Evolutionary conservation across 352 stramenopile species (phyloP).

Genomic region (Phytophthora ohioensis): DNA sequence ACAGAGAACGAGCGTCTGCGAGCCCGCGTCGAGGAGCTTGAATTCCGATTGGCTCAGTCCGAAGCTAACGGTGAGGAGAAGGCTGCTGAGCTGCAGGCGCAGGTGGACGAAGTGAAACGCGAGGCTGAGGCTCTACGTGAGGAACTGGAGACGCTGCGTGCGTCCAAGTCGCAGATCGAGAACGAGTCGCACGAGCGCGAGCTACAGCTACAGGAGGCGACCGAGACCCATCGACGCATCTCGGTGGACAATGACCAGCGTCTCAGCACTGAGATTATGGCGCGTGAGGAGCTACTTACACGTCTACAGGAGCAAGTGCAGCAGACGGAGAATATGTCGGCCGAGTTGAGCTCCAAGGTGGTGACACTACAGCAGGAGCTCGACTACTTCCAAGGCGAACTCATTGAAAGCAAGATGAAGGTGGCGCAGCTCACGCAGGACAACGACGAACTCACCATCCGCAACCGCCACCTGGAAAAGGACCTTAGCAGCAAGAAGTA

Average conservation of each 20-base stretch:
- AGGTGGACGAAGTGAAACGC: conserved; percentile 60
- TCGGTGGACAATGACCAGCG: conserved; percentile 55
- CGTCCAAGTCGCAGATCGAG: conserved; percentile 59
- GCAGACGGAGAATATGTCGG: conserved; percentile 42
- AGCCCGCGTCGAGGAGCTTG: conserved; percentile 66
- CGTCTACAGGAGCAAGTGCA: conserved; percentile 51
- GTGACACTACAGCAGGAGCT: conserved; percentile 77
- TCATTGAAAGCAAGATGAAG: conserved; percentile 89
- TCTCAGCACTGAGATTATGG: conserved; percentile 52
- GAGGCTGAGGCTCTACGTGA: conserved; percentile 57
- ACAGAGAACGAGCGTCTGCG: conserved; percentile 67
- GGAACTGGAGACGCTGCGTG: conserved; percentile 57
- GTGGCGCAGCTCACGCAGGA: conserved; percentile 75
- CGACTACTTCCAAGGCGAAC: conserved; percentile 83
- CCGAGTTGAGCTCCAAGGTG: conserved; percentile 47
- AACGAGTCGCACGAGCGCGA: conserved; percentile 59
- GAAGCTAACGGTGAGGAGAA: conserved; percentile 50
- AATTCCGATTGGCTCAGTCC: conserved; percentile 50
- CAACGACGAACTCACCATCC: conserved; percentile 73
- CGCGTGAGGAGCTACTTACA: conserved; percentile 60
- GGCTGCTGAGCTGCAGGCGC: conserved; percentile 55
- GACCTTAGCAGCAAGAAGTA: conserved; percentile 42
- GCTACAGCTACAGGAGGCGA: conserved; percentile 49
- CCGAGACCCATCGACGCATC: conserved; percentile 54
- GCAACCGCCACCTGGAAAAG: conserved; percentile 77